Evolutionary conservation across 345 rosid species (phyloP).

Genomic region (Pistacia vera): DNA sequence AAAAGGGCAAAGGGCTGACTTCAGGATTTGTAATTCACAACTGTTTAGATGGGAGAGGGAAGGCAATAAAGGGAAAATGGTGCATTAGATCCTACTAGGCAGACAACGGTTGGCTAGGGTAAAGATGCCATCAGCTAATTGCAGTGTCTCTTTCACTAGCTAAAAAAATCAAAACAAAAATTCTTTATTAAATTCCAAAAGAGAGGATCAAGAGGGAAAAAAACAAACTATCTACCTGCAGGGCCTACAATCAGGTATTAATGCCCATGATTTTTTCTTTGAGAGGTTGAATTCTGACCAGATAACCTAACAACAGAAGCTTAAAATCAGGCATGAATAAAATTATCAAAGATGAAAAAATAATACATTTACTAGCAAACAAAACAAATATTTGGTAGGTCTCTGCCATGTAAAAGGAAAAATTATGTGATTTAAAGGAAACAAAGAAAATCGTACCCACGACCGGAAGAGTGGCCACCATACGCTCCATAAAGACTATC

Average conservation of each 20-base stretch:
- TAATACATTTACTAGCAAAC: background rate
- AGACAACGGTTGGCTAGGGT: constrained; percentile 31
- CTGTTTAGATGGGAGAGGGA: constrained; percentile 40
- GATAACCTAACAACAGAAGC: constrained; percentile 36
- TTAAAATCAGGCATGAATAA: constrained; percentile 15
- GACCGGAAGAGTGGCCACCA: constrained; percentile 38
- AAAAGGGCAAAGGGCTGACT: constrained; percentile 31
- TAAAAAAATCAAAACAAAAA: constrained; percentile 12
- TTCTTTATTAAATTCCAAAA: constrained; percentile 12
- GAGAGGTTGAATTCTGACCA: constrained; percentile 41
- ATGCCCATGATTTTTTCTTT: constrained; percentile 54
- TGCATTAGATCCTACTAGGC: constrained; percentile 33
- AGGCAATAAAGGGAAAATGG: constrained; percentile 35
- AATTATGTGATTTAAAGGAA: background rate
- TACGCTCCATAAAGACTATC: constrained; percentile 42
- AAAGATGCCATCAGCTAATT: constrained; percentile 26
- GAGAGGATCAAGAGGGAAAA: background rate
- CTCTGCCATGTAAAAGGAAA: background rate
- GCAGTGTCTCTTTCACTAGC: constrained; percentile 12
- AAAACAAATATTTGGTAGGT: background rate
- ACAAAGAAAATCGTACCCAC: constrained; percentile 35
- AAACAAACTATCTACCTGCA: constrained; percentile 11
- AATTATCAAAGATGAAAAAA: constrained; percentile 1
- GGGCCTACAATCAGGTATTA: constrained; percentile 25
- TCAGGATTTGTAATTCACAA: constrained; percentile 39